Evolutionary conservation across 179 eudicot species (phyloP), one percentile per base, ranked within the genome.

Genomic region (Monotropa hypopitys): DNA sequence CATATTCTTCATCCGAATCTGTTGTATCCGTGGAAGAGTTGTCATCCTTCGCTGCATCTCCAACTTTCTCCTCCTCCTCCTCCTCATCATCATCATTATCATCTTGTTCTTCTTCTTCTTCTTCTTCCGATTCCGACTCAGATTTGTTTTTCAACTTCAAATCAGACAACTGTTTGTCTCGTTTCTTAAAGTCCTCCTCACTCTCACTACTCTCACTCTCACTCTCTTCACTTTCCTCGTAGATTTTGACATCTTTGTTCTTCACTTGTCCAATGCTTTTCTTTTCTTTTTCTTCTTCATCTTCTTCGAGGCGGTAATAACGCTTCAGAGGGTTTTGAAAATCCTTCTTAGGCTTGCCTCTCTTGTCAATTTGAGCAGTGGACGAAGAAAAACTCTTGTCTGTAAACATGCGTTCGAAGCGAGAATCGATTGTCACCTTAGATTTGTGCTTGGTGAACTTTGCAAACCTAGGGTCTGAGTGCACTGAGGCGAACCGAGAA

Each of bases 391-490:
- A 94, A 5, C 76, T 84, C 76, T 88, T 87, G 63, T 92, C 91
- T 12, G 88, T 92, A 66, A 94, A 89, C 74, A 88, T 78, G 49
- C 82, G 79, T 46, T 71, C 54, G 83, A 94, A 94, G 21, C 98
- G 89, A 54, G 90, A 85, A 74, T 92, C 98, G 32, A 94, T 81
- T 0, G 78, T 49, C 4, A 94, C 90, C 82, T 92, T 92, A 2
- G 89, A 42, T 33, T 86, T 87, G 80, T 77, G 78, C 86, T 77
- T 88, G 7, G 96, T 89, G 72, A 84, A 80, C 42, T 80, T 86
- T 80, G 85, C 88, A 81, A 92, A 94, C 83, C 92, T 86, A 7
- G 98, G 98, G 81, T 94, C 98, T 23, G 85, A 61, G 53, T 89
- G 94, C 4, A 88, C 82, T 20, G 83, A 86, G 0, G 90, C 84